These are phyloP conservation scores for Pseudogymnoascus sp. DNA, from an alignment of 2,329 filamentous ascomycete genomes.

Conservation along the genomic window DNA sequence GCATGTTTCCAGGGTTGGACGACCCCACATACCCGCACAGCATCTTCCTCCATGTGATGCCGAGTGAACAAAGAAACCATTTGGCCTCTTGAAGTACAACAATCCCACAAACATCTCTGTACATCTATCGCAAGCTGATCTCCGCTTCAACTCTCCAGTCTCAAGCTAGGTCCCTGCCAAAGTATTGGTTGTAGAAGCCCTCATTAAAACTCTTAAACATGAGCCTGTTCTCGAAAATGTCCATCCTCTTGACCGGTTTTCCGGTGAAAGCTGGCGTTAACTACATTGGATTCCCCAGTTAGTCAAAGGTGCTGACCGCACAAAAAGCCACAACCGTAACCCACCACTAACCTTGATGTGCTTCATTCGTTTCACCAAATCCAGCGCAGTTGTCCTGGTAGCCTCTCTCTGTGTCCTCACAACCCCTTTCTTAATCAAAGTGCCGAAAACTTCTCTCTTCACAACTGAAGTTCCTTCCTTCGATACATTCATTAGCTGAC, in stretches of 20 bases:
- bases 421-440: not conserved
- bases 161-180: conserved; percentile 29
- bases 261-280: not conserved
- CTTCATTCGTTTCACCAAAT: not conserved
- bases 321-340: not conserved
- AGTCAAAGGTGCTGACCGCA: not conserved
- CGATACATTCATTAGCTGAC: not conserved
- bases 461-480: not conserved
- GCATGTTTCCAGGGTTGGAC: too few relatives aligned
- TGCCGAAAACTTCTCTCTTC: not conserved
- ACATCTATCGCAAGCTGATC: conserved; percentile 34
- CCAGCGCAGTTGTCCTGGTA: not conserved
- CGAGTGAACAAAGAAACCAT: too few relatives aligned
- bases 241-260: not conserved
- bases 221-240: not conserved
- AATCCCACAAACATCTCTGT: conserved; percentile 25
- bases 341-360: not conserved
- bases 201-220: not conserved
- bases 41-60: too few relatives aligned
- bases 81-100: too few relatives aligned
- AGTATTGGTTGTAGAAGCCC: not conserved
- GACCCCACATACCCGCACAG: conserved; percentile 9
- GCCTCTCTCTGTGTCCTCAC: not conserved
- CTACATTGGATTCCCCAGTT: not conserved
- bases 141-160: conserved; percentile 34